These are phyloP conservation scores for Rhizodiscina lignyota DNA, from an alignment of 495 filamentous ascomycete genomes.

Conservation along the genomic window DNA sequence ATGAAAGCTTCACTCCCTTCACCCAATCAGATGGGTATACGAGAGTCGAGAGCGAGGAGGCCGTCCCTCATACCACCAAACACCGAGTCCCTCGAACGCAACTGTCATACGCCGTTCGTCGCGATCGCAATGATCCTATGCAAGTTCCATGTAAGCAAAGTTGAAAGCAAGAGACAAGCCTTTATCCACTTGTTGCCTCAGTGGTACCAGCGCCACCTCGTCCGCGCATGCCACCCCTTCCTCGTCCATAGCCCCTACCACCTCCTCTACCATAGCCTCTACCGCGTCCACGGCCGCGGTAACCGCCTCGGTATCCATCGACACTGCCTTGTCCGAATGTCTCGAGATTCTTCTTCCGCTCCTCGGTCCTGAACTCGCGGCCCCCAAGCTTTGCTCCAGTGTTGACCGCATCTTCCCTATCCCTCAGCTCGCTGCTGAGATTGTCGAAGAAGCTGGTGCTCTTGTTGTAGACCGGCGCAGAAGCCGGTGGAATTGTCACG, in stretches of 20 bases:
- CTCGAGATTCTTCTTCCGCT: conserved; percentile 90
- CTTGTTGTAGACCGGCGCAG: conserved; percentile 60
- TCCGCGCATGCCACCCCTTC: conserved; percentile 21
- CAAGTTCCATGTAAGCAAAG: too few relatives aligned
- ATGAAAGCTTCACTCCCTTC: too few relatives aligned
- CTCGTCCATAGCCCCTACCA: conserved; percentile 33
- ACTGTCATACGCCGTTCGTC: too few relatives aligned
- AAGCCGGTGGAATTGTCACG: conserved; percentile 23
- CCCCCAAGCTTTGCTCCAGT: conserved; percentile 45
- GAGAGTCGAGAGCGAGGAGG: too few relatives aligned
- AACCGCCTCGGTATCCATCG: conserved; percentile 66
- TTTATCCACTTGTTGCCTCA: too few relatives aligned
- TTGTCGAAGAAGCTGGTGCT: conserved; percentile 87
- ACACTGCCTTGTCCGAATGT: conserved; percentile 98
- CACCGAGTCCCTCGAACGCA: too few relatives aligned
- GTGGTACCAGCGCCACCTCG: background rate
- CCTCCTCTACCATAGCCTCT: conserved; percentile 51
- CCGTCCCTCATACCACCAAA: too few relatives aligned
- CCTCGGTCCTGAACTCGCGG: conserved; percentile 83
- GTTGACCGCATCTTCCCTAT: conserved; percentile 56
- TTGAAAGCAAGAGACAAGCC: too few relatives aligned
- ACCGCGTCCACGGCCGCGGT: conserved; percentile 28
- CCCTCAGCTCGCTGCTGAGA: conserved; percentile 82
- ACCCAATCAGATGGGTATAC: too few relatives aligned
- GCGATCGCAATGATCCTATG: too few relatives aligned